Evolutionary conservation across 805 yeast species (phyloP), one percentile per base, ranked within the genome.

Genomic region (Candida nitratophila): DNA sequence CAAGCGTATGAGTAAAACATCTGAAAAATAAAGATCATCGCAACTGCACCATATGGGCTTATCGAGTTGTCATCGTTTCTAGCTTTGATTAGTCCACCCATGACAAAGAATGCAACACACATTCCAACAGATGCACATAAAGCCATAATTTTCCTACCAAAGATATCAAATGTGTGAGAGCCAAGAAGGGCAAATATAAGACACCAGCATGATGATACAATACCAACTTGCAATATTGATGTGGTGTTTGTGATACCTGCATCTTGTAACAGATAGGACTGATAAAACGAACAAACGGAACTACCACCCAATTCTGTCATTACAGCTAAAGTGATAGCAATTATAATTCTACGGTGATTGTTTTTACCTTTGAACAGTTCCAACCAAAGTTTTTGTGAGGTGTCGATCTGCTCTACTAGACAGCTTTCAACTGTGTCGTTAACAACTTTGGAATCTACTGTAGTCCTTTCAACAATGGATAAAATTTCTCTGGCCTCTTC

Each of bases 21-120:
- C 56, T 66, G 64, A 67, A 63, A 72, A 35, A 74, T 52, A 66
- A 73, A 75, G 43, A 76, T 74, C 77, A 75, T 70, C 8, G 75
- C 75, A n/a, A 56, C 40, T 15, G 52, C 41, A 22, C 47, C 50
- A 44, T 52, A 44, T 34, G 50, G 43, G 31, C 47, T 42, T 24
- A 43, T 42, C 1, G 37, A 20, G 7, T 39, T 35, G 5, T 44
- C 44, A 22, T 43, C 42, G 30, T 43, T 44, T 41, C 44, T 40
- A 4, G 39, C 42, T 29, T 48, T 47, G 17, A 49, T 46, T 35
- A 56, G 46, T 11, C 53, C 58, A 17, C 57, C 58, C 40, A 56
- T 30, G 14, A 51, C 44, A 40, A 50, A 50, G 36, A 54, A 50
- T 22, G 50, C 51, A 22, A 51, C 37, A 22, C 43, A 39, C 59